phyloP scores from a whole-genome alignment of 306 rosid species.

The Lathyrus sativus region DNA sequence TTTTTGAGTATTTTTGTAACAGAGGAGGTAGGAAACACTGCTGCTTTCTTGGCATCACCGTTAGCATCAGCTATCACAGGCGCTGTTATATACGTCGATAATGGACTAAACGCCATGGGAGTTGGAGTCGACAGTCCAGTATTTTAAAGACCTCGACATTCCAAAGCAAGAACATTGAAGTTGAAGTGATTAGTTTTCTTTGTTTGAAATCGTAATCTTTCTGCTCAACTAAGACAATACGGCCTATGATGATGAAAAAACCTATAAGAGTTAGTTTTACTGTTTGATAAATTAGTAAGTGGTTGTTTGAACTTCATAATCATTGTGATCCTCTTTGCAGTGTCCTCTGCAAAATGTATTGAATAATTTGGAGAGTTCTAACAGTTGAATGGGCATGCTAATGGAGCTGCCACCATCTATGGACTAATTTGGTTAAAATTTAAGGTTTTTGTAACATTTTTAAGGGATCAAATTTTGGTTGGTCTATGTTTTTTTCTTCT shows the following conservation, averaged over 20 bases:
- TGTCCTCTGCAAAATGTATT: constrained; percentile 1
- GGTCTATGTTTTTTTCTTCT: not conserved
- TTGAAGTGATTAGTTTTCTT: constrained; percentile 21
- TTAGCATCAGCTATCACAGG: constrained; percentile 93
- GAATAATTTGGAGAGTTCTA: constrained; percentile 3
- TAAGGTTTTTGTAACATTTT: not conserved
- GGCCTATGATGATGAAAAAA: constrained; percentile 26
- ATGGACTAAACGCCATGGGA: constrained; percentile 92
- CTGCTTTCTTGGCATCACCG: constrained; percentile 84
- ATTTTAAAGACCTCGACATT: constrained; percentile 43
- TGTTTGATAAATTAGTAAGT: constrained; percentile 3
- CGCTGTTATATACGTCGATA: constrained; percentile 71
- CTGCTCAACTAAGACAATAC: not conserved
- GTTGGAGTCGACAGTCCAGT: constrained; percentile 74
- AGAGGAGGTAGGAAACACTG: constrained; percentile 87
- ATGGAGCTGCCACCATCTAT: not conserved
- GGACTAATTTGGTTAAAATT: not conserved
- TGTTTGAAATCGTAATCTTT: not conserved
- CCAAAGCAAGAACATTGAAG: constrained; percentile 42
- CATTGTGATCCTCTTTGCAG: constrained; percentile 8
- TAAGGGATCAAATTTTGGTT: not conserved
- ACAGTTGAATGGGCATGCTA: not conserved
- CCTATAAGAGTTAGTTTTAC: constrained; percentile 13
- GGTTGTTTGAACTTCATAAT: constrained; percentile 24
- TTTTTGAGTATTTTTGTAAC: constrained; percentile 41